Base-by-base conservation (phyloP, 2,329 filamentous ascomycete genomes). In the Aciculosporium take region DNA sequence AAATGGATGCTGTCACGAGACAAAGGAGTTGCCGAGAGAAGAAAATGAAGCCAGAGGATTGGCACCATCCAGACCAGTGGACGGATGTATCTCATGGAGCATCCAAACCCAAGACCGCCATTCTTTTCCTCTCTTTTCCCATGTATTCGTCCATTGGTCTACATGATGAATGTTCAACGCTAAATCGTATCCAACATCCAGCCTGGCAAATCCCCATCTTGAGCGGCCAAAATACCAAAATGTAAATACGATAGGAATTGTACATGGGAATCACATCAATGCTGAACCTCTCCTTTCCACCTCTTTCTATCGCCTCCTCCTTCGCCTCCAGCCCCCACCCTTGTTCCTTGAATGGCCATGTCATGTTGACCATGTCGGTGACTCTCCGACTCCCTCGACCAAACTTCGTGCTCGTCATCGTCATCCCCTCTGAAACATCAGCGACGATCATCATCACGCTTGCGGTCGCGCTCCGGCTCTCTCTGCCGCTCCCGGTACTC, bases 391-490 rank as follows among this genome's bases (percentile, higher is more conserved):
- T 47, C 50, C 36, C 37, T 43, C 32, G 41, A 9, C 7, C 41
- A 39, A 24, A 42, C 27, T 23, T 50, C 44, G 33, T 49, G 43
- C n/a, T 53, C 49, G 10, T 53, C 48, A 21, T 49, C 49, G 1
- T 51, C 50, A n/a, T 53, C 50, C 37, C 48, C 45, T 27, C 41
- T 47, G 30, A 48, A 44, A 12, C 46, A 47, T 37, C 50, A 46
- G 32, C 51, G 47, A 31, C 49, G 46, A 29, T 51, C 47, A 2
- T 49, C 45, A 20, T 44, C 44, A 7, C 41, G 39, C 28, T 44
- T 30, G 10, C 37, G 20, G 20, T 37, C 40, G 2, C 40, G 43
- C 5, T 42, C 34, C 10, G 25, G 37, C 4, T 39, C 37, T 15
- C 27, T 39, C 12, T 39, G 13, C 25, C 37, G 17, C 17, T 30